Evolutionary conservation across 345 rosid genomes (phyloP), one percentile per base, ranked within the genome.

Genomic region (Eucalyptus leucophloia): DNA sequence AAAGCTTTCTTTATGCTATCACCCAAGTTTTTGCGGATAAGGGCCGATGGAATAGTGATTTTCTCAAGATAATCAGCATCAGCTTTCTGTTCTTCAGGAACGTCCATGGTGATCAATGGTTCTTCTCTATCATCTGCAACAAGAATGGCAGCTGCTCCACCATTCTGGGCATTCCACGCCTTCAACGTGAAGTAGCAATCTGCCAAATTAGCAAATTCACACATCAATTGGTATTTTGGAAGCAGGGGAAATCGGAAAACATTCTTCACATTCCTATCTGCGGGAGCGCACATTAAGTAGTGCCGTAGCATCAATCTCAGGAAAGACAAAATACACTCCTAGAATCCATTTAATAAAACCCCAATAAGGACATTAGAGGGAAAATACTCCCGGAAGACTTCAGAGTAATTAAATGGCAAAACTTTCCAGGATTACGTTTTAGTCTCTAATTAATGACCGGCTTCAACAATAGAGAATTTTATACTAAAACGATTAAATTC

Each of bases 121-220:
- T 95, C 96, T 37, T 18, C 89, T 89, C 85, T 92, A 50, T 90
- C 92, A 88, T 95, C 96, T 15, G 95, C 93, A 49, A 95, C 95
- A 54, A 95, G 96, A 86, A 95, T 88, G 26, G 96, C 96, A 32
- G 96, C 95, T 67, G 95, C 96, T 85, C 96, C 96, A 81, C 93
- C 95, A 89, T 93, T 93, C 90, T 95, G 96, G 30, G 93, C 96
- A 42, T 91, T 93, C 96, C 96, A 95, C 37, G 95, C 95, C 88
- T 95, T 95, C 91, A 95, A 90, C 49, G 96, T 92, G 91, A 95
- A 95, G 88, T 83, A 95, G 91, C 96, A 95, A 34, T 95, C 96
- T 95, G 92, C 88, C 72, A 91, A 34, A 60, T 42, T 28, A 88
- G 82, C 28, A 40, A 11, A 86, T 42, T 50, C 23, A 51, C 32